Evolutionary conservation across 2,329 filamentous ascomycete genomes (phyloP).

Genomic region (Fonsecaea erecta): DNA sequence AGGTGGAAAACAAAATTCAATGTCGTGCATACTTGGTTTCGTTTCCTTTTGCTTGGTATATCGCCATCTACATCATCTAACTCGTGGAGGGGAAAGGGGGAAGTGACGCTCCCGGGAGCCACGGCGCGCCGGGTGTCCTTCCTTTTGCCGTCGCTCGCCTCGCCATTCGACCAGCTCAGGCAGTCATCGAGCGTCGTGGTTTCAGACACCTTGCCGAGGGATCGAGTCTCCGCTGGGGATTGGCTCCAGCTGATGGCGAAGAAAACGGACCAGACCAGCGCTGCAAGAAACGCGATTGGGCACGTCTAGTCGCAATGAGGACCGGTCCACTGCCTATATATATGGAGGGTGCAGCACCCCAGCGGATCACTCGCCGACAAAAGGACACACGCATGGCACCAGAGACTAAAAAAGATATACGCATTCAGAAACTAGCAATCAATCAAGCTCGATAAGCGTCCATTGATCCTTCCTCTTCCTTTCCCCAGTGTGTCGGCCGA

Average conservation of each 20-base stretch:
- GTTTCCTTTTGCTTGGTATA: no score
- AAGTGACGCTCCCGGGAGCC: not conserved
- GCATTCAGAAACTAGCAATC: constrained; percentile 2
- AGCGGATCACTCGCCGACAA: not conserved
- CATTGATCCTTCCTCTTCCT: constrained; percentile 2
- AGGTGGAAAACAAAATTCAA: not conserved
- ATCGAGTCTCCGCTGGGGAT: not conserved
- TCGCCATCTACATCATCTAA: not conserved
- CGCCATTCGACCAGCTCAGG: not conserved
- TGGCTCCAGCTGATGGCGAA: not conserved
- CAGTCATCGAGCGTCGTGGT: not conserved
- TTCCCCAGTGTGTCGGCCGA: not conserved
- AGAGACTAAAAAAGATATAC: not conserved
- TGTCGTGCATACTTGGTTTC: not conserved
- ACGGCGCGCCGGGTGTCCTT: not conserved
- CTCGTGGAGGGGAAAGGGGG: not conserved
- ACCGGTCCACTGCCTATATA: no score
- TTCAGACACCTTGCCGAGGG: not conserved
- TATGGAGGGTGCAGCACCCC: not conserved
- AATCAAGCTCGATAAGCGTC: constrained; percentile 1
- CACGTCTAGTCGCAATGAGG: not conserved
- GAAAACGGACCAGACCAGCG: not conserved
- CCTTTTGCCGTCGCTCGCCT: not conserved
- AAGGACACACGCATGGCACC: not conserved
- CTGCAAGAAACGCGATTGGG: not conserved